A percentile compares a stretch with the other conserved stretches of the same genome.
Conservation (phyloP, 352 stramenopile species). For the Thraustotheca clavata region DNA sequence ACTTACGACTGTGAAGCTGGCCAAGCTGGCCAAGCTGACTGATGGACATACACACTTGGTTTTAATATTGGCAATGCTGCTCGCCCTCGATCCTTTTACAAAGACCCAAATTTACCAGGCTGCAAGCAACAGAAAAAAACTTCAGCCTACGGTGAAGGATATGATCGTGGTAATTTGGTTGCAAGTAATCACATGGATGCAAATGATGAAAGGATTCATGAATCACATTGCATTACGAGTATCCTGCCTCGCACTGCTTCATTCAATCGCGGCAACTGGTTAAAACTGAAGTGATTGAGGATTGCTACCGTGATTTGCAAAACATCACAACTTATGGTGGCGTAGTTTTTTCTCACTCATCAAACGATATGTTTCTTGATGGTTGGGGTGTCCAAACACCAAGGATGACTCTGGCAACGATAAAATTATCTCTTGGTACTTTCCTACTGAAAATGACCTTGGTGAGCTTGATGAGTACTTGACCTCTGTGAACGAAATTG, state of each 20-base stretch:
- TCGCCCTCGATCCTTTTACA: slow-evolving; percentile 1
- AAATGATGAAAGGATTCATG: background rate
- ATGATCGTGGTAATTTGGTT: slow-evolving; percentile 13
- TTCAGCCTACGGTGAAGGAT: background rate
- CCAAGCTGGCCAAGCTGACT: background rate
- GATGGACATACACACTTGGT: slow-evolving; percentile 7
- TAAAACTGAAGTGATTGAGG: slow-evolving; percentile 15
- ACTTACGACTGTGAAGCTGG: background rate
- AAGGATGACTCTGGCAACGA: slow-evolving; percentile 9
- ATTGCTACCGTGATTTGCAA: slow-evolving; percentile 10
- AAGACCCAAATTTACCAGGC: background rate
- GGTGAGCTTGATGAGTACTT: slow-evolving; percentile 10
- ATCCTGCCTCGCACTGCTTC: background rate
- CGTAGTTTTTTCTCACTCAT: background rate
- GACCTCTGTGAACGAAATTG: slow-evolving; percentile 2
- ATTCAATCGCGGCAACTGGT: slow-evolving; percentile 16
- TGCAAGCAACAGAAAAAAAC: slow-evolving; percentile 9
- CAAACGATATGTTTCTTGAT: background rate
- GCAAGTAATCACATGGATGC: background rate
- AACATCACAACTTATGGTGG: slow-evolving; percentile 3
- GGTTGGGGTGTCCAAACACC: background rate
- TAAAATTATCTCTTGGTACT: slow-evolving; percentile 19
- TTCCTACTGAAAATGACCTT: slow-evolving; percentile 7
- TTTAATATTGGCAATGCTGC: background rate
- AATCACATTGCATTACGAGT: slow-evolving; percentile 17